phyloP scores from a whole-genome alignment of 108 stramenopile species.

The Skeletonema potamos region DNA sequence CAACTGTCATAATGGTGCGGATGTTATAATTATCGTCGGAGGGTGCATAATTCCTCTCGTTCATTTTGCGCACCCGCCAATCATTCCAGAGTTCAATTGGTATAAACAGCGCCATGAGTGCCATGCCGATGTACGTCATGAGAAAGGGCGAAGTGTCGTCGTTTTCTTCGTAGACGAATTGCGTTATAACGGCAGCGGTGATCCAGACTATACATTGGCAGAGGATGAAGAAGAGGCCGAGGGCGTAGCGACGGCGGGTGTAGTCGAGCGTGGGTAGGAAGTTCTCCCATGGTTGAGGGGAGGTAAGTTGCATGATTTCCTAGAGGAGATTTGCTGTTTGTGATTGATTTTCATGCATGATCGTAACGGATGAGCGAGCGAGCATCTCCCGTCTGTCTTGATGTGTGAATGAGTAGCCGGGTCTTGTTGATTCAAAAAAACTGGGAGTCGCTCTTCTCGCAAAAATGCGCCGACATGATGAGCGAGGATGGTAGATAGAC shows the following conservation, averaged over 20 bases:
- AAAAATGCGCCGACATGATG: too few relatives aligned
- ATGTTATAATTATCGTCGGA: not conserved
- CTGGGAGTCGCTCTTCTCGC: too few relatives aligned
- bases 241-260: not conserved
- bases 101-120: conserved; percentile 12
- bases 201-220: conserved; percentile 17
- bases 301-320: not conserved
- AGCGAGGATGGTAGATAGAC: too few relatives aligned
- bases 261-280: not conserved
- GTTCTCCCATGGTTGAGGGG: conserved; percentile 1
- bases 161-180: conserved; percentile 22
- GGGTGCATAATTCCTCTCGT: not conserved
- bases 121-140: conserved; percentile 36
- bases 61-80: not conserved
- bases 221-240: conserved; percentile 22
- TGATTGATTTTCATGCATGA: too few relatives aligned
- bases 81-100: not conserved
- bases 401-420: too few relatives aligned
- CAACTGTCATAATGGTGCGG: not conserved
- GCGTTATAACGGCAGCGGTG: conserved; percentile 19
- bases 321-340: too few relatives aligned
- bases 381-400: too few relatives aligned
- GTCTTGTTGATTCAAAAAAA: too few relatives aligned
- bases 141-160: conserved; percentile 30
- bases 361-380: too few relatives aligned